These are phyloP conservation scores for Xenoacremonium recifei DNA, from an alignment of 2,329 filamentous ascomycete genomes.

Conservation along the genomic window DNA sequence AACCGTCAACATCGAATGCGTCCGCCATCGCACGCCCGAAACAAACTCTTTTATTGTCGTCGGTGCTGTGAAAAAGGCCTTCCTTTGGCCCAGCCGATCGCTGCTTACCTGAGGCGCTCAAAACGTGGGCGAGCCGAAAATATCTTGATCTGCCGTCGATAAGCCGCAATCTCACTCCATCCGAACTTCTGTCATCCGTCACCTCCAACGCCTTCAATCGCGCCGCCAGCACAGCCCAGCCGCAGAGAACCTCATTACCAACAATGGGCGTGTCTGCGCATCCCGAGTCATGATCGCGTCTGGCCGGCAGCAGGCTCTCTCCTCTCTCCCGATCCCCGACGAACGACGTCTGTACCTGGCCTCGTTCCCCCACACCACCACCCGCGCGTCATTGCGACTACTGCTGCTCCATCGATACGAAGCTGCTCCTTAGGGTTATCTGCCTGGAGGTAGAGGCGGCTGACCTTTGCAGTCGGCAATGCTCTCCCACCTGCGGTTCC, in stretches of 20 bases:
- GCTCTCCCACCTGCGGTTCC: constrained; percentile 57
- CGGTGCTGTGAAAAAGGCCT: too few species aligned
- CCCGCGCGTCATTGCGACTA: too few species aligned
- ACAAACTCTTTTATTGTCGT: too few species aligned
- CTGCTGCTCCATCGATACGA: background rate
- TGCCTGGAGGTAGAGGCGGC: constrained; percentile 17
- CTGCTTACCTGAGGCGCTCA: too few species aligned
- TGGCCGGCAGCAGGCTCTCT: constrained; percentile 15
- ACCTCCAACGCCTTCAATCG: constrained; percentile 6
- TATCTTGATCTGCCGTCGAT: background rate
- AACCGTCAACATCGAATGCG: too few species aligned
- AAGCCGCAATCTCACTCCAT: too few species aligned
- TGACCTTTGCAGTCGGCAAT: constrained; percentile 32
- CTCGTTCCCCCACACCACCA: constrained; percentile 8
- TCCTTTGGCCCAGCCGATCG: too few species aligned
- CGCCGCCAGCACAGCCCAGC: constrained; percentile 2
- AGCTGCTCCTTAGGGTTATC: constrained; percentile 1
- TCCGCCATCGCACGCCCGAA: too few species aligned
- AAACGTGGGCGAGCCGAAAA: too few species aligned
- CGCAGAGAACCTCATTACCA: background rate
- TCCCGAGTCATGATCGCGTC: constrained; percentile 27
- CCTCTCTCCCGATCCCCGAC: background rate
- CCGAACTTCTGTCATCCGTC: constrained; percentile 5
- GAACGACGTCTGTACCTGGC: constrained; percentile 5
- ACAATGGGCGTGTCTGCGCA: constrained; percentile 23